Percentiles rank a stretch among this genome's conserved stretches.
Conservation (phyloP, 1,284 basidiomycete genomes). For the Coniferiporia sulphurascens region DNA sequence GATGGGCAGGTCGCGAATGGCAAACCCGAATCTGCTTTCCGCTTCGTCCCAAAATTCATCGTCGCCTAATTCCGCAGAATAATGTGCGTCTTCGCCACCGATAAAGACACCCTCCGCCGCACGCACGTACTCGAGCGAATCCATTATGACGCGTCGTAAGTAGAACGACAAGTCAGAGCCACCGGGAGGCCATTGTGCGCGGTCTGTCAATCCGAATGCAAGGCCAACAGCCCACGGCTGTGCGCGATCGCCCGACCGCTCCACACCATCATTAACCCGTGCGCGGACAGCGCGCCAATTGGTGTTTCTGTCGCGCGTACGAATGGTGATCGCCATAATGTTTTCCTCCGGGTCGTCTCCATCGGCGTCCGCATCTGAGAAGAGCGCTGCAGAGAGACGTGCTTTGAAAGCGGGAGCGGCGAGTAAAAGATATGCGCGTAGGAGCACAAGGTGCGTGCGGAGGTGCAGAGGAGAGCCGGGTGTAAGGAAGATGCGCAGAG, state of each 20-base stretch:
- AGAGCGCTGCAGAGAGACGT: conserved; percentile 59
- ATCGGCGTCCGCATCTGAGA: conserved; percentile 58
- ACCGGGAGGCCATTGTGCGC: conserved; percentile 76
- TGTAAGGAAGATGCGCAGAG: conserved; percentile 56
- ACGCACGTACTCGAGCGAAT: conserved; percentile 42
- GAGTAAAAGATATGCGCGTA: conserved; percentile 66
- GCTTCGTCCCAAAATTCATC: conserved; percentile 52
- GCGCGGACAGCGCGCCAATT: conserved; percentile 8
- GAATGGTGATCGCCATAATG: conserved; percentile 10
- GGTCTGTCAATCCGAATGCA: conserved; percentile 60
- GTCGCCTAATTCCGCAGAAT: conserved; percentile 1
- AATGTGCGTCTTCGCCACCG: background rate
- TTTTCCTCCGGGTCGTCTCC: conserved; percentile 23
- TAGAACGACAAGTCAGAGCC: conserved; percentile 79
- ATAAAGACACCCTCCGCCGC: conserved; percentile 28
- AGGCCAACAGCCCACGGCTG: conserved; percentile 67
- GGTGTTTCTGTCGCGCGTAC: conserved; percentile 8
- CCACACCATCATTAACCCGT: background rate
- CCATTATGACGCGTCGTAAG: conserved; percentile 74
- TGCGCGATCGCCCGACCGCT: background rate
- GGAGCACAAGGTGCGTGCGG: conserved; percentile 55
- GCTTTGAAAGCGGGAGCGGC: conserved; percentile 61
- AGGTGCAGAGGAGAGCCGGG: conserved; percentile 51
- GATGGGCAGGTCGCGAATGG: conserved; percentile 64
- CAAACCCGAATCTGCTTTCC: conserved; percentile 77